Percentiles rank a stretch among this genome's conserved stretches.
Conservation (phyloP, 306 rosid genomes). For the Quercus aquifolioides region DNA sequence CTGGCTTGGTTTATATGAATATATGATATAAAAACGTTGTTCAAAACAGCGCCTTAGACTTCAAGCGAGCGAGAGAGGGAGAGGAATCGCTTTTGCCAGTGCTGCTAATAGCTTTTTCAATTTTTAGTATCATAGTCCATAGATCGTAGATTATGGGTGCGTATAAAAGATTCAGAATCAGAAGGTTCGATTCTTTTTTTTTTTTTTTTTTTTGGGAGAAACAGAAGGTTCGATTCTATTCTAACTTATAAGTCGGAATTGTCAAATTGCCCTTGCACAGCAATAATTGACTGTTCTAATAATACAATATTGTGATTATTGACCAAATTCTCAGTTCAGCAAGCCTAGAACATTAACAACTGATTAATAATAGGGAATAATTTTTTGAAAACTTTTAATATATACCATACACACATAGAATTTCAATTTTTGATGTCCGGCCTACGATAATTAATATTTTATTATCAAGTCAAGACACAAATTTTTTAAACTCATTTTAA, state of each 20-base stretch:
- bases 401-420: too few species aligned
- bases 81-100: too few species aligned
- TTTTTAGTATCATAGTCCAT: neutral
- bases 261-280: neutral
- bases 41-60: too few species aligned
- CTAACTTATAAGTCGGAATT: neutral
- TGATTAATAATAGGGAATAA: neutral
- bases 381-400: neutral
- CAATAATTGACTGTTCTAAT: too few species aligned
- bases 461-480: too few species aligned
- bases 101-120: neutral
- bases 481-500: too few species aligned
- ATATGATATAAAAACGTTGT: neutral
- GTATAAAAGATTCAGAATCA: neutral
- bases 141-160: neutral
- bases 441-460: too few species aligned
- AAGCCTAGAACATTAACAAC: too few species aligned
- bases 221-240: neutral
- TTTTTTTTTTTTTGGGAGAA: too few species aligned
- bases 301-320: neutral
- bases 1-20: neutral
- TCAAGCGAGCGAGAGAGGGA: too few species aligned
- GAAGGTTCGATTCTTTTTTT: neutral
- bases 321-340: neutral
- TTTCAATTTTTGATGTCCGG: too few species aligned